Conservation (phyloP, 306 rosid genomes). For the Ochetophila trinervis region DNA sequence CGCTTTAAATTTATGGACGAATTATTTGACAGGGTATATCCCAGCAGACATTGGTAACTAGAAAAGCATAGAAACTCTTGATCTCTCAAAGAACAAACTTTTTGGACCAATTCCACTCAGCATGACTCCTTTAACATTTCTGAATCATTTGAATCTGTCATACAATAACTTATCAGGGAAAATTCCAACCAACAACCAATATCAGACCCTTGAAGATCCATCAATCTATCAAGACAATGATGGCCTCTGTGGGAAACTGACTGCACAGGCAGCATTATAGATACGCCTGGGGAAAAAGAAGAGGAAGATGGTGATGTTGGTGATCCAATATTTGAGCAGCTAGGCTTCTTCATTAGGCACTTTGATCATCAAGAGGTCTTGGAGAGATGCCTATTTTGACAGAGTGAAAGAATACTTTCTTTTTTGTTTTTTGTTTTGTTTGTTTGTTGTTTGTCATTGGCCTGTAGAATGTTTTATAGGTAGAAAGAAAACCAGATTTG, state of each 20-base stretch:
- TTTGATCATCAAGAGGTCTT: background rate
- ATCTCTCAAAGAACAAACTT: background rate
- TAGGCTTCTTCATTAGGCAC: background rate
- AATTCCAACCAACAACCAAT: background rate
- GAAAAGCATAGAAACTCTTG: background rate
- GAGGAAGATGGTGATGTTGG: too few species aligned
- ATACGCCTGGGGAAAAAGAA: background rate
- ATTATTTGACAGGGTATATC: background rate
- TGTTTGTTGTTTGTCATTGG: too few species aligned
- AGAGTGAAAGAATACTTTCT: too few species aligned
- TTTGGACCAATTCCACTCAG: background rate
- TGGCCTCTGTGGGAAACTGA: background rate
- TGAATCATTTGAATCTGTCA: slow-evolving; percentile 7
- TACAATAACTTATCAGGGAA: slow-evolving; percentile 1
- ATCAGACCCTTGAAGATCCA: background rate
- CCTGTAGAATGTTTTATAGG: too few species aligned
- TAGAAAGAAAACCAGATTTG: too few species aligned
- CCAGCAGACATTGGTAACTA: background rate
- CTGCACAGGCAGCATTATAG: background rate
- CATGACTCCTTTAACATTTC: background rate
- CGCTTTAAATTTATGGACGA: background rate
- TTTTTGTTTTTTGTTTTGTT: too few species aligned
- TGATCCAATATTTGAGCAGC: background rate
- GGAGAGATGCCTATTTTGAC: background rate
- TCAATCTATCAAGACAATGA: slow-evolving; percentile 6